Base-by-base conservation (phyloP, 2,329 filamentous ascomycete species). In the Canariomyces notabilis region DNA sequence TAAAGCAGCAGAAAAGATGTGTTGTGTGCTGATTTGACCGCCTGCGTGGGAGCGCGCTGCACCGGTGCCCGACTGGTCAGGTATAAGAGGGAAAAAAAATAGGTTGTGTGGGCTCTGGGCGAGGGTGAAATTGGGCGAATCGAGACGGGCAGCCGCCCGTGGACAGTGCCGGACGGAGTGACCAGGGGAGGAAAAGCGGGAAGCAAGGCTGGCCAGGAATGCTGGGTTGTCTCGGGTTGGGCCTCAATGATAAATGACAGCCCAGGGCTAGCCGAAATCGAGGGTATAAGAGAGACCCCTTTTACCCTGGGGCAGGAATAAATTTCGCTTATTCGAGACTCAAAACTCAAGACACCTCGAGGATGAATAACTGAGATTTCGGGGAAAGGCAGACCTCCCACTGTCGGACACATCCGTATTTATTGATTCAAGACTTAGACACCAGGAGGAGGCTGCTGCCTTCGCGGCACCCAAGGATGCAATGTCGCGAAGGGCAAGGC, bases 21-120 rank as follows among this genome's bases (percentile, higher is more conserved):
- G 59, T 61, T 57, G 51, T 59, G 51, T 61, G 62, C 58, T 61
- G 59, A 61, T 63, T 61, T 61, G 60, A 64, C 58, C 48, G 53
- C 37, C 40, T 42, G 47, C 39, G 48, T 43, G 46, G 42, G 45
- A 49, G 50, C 45, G 46, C 31, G 55, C 58, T 64, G 61, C 62
- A 63, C 49, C 39, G 52, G 56, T 64, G 61, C 62, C 62, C 59
- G 56, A 65, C 51, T 52, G 53, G 44, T 49, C 50, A 40, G 52
- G 54, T 59, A 56, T 56, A 57, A 53, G 56, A 49, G 52, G 44
- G 50, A 50, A 42, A 43, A 50, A 50, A 52, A 56, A 49, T 52
- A 59, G 49, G 18, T 45, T 41, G 38, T 49, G 48, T 45, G 49
- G 49, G 42, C 42, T 46, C 37, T 45, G 40, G 37, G 21, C 44